These are phyloP conservation scores for Yarrowia deformans DNA, from an alignment of 805 yeast species.

Conservation along the genomic window DNA sequence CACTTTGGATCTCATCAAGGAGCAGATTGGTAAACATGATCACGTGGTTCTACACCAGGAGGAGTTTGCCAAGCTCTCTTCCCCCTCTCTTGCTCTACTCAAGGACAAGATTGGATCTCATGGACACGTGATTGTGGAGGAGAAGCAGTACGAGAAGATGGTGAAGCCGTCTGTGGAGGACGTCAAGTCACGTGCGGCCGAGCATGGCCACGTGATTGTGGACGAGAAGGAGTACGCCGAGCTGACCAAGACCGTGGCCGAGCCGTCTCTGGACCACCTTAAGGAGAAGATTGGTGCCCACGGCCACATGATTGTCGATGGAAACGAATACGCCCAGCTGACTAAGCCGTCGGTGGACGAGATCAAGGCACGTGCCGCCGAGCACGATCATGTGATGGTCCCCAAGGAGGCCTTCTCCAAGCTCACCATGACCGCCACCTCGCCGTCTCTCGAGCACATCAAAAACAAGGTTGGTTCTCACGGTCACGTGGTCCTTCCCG, in stretches of 20 bases:
- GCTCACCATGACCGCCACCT: conserved; percentile 42
- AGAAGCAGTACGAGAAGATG: not conserved
- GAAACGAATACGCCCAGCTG: not conserved
- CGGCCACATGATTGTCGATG: conserved; percentile 5
- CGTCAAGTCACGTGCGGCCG: conserved; percentile 29
- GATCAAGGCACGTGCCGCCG: not conserved
- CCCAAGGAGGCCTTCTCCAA: conserved; percentile 43
- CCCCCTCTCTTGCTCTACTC: not conserved
- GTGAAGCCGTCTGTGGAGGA: conserved; percentile 43
- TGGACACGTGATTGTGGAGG: conserved; percentile 1
- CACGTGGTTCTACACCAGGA: conserved; percentile 38
- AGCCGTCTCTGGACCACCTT: not conserved
- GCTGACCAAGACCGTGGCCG: not conserved
- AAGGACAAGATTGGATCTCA: conserved; percentile 12
- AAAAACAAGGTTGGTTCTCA: conserved; percentile 39
- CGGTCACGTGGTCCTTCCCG: conserved; percentile 5
- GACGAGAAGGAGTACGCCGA: conserved; percentile 1
- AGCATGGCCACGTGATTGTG: conserved; percentile 13
- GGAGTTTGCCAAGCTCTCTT: conserved; percentile 10
- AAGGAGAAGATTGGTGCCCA: not conserved
- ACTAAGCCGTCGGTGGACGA: too few relatives aligned
- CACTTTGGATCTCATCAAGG: conserved; percentile 34
- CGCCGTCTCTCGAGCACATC: conserved; percentile 44
- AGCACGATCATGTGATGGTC: conserved; percentile 40
- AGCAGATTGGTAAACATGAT: conserved; percentile 40